Evolutionary conservation across 2,329 filamentous ascomycete genomes (phyloP), one percentile per base, ranked within the genome.

Genomic region (Talaromyces sp.): DNA sequence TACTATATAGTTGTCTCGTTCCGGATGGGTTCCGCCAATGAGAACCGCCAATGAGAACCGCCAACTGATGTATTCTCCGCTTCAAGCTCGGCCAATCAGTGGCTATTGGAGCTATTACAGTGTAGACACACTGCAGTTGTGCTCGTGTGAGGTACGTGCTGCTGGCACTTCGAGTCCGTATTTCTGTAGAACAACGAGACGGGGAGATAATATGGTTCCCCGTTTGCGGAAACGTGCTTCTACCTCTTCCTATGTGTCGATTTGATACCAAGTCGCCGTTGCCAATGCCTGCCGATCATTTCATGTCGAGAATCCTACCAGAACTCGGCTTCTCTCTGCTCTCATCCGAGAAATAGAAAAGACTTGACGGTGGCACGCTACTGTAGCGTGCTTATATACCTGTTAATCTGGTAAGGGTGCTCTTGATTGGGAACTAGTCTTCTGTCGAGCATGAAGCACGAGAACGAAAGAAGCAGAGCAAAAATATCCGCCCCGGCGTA

Each of bases 11-110:
- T 22, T 2, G 22, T 22, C 22, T 22, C 2, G 22, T 22, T 22
- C 22, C 22, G 56, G n/a, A 45, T n/a, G 13, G 10, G 15, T 31
- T 45, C 56, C 56, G 13, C 56, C 56, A 59, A 45, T 59, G 9
- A 4, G 5, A 11, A 11, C 9, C 13, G 35, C 13, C 35, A 37
- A 13, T 37, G 9, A 27, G 27, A 31, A 5, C 27, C 2, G 22
- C 1, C 33, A 58, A 41, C 9, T 41, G 56, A 31, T 37, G 22
- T 35, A 37, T 54, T n/a, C 22, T 35, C 52, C 33, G 22, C 2
- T 59, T 45, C 31, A 43, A 45, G 56, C 56, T 59, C 39, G 37
- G 39, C 56, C 56, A 59, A 59, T 59, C 22, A 45, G 35, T 37
- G 33, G 13, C 35, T 37, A 37, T 31, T 5, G 3, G 27, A 22